Evolutionary conservation across 2,329 filamentous ascomycete genomes (phyloP).

Genomic region (Magnaporthiopsis rhizophila): DNA sequence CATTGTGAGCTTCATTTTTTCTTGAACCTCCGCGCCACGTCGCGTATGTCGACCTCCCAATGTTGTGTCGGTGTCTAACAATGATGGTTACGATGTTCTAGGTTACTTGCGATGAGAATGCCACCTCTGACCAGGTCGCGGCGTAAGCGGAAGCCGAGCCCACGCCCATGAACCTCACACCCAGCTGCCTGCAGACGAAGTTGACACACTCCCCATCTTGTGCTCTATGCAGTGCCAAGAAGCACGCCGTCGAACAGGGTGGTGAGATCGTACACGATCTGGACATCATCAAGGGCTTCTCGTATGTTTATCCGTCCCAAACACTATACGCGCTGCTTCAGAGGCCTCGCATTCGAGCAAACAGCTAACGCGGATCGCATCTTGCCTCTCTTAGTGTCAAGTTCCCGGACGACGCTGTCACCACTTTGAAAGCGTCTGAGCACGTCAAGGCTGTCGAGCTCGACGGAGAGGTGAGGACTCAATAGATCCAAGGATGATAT

Average conservation of each 20-base stretch:
- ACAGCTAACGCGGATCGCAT: slow-evolving; percentile 9
- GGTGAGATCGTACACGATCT: slow-evolving; percentile 81
- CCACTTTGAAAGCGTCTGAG: slow-evolving; percentile 58
- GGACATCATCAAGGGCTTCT: slow-evolving; percentile 83
- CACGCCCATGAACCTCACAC: not conserved
- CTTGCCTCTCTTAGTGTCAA: slow-evolving; percentile 49
- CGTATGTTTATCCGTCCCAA: slow-evolving; percentile 50
- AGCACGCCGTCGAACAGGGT: slow-evolving; percentile 65
- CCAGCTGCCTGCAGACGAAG: not conserved
- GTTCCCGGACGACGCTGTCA: slow-evolving; percentile 59
- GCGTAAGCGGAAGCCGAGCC: slow-evolving; percentile 38
- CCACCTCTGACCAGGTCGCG: slow-evolving; percentile 57
- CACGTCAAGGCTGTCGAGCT: slow-evolving; percentile 68
- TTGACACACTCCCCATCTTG: not conserved
- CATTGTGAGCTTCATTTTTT: slow-evolving; percentile 13
- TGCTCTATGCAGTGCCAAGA: slow-evolving; percentile 55
- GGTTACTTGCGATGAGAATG: slow-evolving; percentile 73
- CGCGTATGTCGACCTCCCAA: too few relatives aligned
- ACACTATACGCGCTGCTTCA: not conserved
- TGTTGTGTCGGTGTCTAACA: slow-evolving; percentile 3
- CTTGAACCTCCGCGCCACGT: not conserved
- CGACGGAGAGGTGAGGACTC: slow-evolving; percentile 62
- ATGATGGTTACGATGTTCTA: slow-evolving; percentile 36
- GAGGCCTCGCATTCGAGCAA: not conserved
- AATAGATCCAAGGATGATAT: slow-evolving; percentile 41